Evolutionary conservation across 345 rosid species (phyloP), one percentile per base, ranked within the genome.

Genomic region (Moricandia arvensis): DNA sequence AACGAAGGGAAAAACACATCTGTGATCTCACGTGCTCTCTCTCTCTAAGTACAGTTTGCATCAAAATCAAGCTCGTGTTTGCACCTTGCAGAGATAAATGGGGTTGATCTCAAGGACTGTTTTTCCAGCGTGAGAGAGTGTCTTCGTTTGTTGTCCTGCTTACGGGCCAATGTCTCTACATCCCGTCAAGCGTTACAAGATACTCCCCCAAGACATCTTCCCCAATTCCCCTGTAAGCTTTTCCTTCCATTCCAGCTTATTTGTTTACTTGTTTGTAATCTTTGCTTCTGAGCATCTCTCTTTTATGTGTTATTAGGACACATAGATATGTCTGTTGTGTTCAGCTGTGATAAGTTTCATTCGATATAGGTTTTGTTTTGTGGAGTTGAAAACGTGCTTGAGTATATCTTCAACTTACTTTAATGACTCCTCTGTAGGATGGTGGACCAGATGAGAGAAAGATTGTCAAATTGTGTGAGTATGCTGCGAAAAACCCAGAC

Each of bases 121-220:
- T 68, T 89, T 92, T 76, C 99, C 99, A 51, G 97, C 97, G 17
- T 95, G 97, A 59, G 99, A 81, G 86, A 89, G 87, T 85, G 88
- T 95, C 91, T 95, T 97, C 69, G 85, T 92, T 3, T 92, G 99
- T 68, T 95, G 98, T 83, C 99, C 99, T 74, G 96, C 99, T 76
- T 79, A 88, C 84, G 87, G 98, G 84, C 85, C 98, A 18, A 89
- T 97, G 85, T 95, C 98, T 78, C 87, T 97, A 26, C 98, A 95
- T 80, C 98, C 99, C 1, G 99, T 95, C 18, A 95, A 95, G 83
- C 92, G 99, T 38, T 95, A 95, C 83, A 95, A 90, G 83, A 90
- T 89, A 57, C 74, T 95, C 77, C 95, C 92, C 33, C 83, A 90
- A 1, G 97, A 95, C 75, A 90, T 92, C 85, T 95, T 92, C 82